Evolutionary conservation across 2,329 filamentous ascomycete genomes (phyloP), one percentile per base, ranked within the genome.

Genomic region (Pseudovirgaria hyperparasitica): DNA sequence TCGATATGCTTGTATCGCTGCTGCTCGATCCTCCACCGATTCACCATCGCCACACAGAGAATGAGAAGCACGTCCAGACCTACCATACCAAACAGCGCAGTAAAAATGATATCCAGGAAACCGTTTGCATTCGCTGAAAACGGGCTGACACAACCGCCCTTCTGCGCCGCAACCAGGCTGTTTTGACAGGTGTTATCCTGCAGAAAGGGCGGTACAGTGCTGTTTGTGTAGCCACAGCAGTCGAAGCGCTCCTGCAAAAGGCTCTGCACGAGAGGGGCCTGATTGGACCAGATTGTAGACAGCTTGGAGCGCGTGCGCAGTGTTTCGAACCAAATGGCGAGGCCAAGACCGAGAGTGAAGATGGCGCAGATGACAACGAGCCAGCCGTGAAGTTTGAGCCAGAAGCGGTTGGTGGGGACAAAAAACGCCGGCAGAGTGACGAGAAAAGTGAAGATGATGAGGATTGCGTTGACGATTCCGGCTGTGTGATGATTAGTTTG

Each of bases 171-270:
- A 19, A 75, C 68, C 3, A 78, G 70, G 5, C 77, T 70, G 45
- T 73, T 81, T 7, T 72, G 65, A 51, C 82, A 90, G 2, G 66
- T 70, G 5, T 52, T 38, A 42, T 86, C 76, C 30, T 69, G 72
- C 36, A 82, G 63, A 48, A 86, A 87, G 27, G 75, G 72, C 8
- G 78, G 77, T 9, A 70, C 65, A 4, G 74, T 77, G 50, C 67
- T 72, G 57, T 85, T 82, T 40, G 70, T 57, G 57, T 82, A 90
- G 35, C 82, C 82, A 42, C 82, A 90, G 69, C 82, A 90, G 41
- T 71, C 50, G 50, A 87, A 86, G 73, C 84, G 44, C 40, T 70
- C 65, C 53, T 90, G 80, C 48, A 90, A 63, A 28, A 86, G 56
- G 37, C 67, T 70, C 52, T 85, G 78, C 4, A 73, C 61, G 2